These are phyloP conservation scores for Malassezia dermatis DNA, from an alignment of 1,284 basidiomycete genomes.

Conservation along the genomic window DNA sequence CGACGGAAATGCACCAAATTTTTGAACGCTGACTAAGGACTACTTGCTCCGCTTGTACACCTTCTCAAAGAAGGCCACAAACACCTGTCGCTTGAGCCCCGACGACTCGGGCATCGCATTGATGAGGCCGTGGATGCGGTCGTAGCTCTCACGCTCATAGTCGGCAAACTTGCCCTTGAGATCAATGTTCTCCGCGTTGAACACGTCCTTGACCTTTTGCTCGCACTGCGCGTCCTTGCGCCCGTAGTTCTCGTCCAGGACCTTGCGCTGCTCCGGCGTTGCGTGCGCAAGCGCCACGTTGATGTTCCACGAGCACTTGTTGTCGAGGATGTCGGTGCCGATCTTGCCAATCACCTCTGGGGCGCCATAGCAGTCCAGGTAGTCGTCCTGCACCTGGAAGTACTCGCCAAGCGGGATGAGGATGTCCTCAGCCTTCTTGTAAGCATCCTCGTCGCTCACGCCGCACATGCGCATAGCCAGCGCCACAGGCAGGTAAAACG, in stretches of 20 bases:
- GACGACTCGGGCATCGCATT: constrained; percentile 38
- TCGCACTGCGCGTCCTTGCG: constrained; percentile 62
- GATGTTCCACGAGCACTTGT: constrained; percentile 97
- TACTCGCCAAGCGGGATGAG: constrained; percentile 90
- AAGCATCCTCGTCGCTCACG: constrained; percentile 62
- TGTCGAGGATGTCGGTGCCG: constrained; percentile 94
- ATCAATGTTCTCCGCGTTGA: constrained; percentile 62
- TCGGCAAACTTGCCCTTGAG: constrained; percentile 55
- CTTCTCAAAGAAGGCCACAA: constrained; percentile 73
- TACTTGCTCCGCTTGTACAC: constrained; percentile 62
- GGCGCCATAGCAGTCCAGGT: constrained; percentile 80
- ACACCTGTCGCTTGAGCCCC: constrained; percentile 68
- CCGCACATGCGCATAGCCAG: constrained; percentile 72
- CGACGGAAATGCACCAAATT: neutral
- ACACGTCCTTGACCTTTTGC: constrained; percentile 66
- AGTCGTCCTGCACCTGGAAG: constrained; percentile 98
- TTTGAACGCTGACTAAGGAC: neutral
- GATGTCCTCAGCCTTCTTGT: constrained; percentile 69
- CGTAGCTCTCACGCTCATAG: constrained; percentile 70
- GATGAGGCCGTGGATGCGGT: constrained; percentile 46
- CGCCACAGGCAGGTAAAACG: constrained; percentile 95
- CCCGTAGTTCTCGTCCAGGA: constrained; percentile 70
- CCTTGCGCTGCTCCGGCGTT: constrained; percentile 56
- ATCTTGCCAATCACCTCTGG: constrained; percentile 89
- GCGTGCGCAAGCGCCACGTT: constrained; percentile 70